Percentiles rank a stretch among this genome's conserved stretches.
These are phyloP conservation scores for Lentinula edodes DNA, from an alignment of 768 basidiomycete species.

Conservation along the genomic window DNA sequence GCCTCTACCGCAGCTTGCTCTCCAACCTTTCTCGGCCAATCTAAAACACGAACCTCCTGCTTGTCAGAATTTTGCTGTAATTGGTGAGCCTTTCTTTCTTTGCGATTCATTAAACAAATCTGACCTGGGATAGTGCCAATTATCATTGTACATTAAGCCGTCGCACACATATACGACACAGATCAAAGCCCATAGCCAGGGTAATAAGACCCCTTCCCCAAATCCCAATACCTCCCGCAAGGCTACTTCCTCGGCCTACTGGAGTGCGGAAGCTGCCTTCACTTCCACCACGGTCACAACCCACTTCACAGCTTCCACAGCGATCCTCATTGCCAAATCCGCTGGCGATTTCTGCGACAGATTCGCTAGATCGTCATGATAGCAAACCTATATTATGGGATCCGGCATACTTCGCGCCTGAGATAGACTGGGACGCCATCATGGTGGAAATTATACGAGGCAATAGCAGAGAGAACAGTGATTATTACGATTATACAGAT, in stretches of 20 bases:
- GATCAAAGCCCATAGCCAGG: not conserved
- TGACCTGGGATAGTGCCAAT: slow-evolving; percentile 1
- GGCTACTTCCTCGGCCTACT: not conserved
- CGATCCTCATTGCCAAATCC: not conserved
- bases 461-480: not conserved
- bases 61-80: not conserved
- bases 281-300: not conserved
- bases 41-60: not conserved
- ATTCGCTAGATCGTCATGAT: not conserved
- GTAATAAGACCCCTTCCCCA: slow-evolving; percentile 9
- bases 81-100: not conserved
- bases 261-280: slow-evolving; percentile 9
- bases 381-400: slow-evolving; percentile 2
- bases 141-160: slow-evolving; percentile 7
- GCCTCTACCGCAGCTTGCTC: not conserved
- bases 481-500: not conserved
- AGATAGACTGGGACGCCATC: slow-evolving; percentile 14
- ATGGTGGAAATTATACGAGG: slow-evolving; percentile 10
- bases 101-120: not conserved
- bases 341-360: not conserved
- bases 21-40: not conserved
- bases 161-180: slow-evolving; percentile 9
- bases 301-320: not conserved
- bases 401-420: slow-evolving; percentile 2
- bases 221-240: slow-evolving; percentile 1